Conservation (phyloP, 768 basidiomycete species). For the Agaricus bisporus region DNA sequence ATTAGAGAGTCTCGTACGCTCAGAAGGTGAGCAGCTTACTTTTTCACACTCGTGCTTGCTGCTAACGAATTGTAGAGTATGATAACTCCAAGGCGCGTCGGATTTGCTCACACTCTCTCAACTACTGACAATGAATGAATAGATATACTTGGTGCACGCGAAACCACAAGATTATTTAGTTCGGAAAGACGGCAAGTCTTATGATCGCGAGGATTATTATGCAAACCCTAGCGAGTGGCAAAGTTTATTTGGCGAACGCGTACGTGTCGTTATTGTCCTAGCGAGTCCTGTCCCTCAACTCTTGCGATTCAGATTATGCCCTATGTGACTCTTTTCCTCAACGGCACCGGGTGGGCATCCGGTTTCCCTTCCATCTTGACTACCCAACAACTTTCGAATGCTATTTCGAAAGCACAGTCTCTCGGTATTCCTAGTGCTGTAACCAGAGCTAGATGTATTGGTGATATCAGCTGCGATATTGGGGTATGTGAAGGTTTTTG, state of each 20-base stretch:
- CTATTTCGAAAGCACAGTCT: conserved; percentile 41
- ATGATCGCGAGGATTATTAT: conserved; percentile 69
- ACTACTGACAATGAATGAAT: not conserved
- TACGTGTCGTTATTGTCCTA: conserved; percentile 19
- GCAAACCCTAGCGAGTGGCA: conserved; percentile 56
- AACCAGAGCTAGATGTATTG: conserved; percentile 63
- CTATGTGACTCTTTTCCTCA: conserved; percentile 77
- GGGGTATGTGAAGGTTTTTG: conserved; percentile 35
- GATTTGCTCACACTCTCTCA: not conserved
- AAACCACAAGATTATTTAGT: conserved; percentile 65
- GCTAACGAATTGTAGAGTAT: conserved; percentile 31
- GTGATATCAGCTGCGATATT: conserved; percentile 90
- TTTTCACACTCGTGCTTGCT: not conserved
- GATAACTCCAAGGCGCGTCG: conserved; percentile 48
- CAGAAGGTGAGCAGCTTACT: conserved; percentile 34
- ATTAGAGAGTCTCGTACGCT: conserved; percentile 47
- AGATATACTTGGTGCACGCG: conserved; percentile 78
- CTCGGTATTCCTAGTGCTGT: conserved; percentile 29
- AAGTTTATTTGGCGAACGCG: conserved; percentile 66
- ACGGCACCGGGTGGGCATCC: conserved; percentile 81
- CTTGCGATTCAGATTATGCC: conserved; percentile 47
- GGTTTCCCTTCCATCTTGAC: conserved; percentile 77
- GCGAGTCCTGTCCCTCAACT: not conserved
- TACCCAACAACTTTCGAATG: conserved; percentile 48
- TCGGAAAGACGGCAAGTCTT: conserved; percentile 47